Evolutionary conservation across 2,329 filamentous ascomycete genomes (phyloP).

Genomic region (Chalara sp.): DNA sequence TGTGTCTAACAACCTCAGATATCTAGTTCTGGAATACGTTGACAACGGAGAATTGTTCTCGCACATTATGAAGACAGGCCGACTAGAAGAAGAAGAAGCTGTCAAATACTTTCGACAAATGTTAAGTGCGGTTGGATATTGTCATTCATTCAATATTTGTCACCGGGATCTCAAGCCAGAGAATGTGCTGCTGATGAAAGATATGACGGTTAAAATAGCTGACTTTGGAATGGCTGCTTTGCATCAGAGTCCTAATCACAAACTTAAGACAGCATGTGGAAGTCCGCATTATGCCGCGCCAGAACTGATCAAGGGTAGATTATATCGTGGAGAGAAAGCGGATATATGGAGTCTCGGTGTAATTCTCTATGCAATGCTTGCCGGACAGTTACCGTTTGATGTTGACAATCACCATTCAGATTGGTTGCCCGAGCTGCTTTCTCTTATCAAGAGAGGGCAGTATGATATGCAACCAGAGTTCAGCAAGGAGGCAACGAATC

Average conservation of each 20-base stretch:
- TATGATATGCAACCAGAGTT: constrained; percentile 59
- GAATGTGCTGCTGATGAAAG: constrained; percentile 79
- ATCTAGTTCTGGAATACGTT: constrained; percentile 90
- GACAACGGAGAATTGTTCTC: constrained; percentile 67
- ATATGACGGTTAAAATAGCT: constrained; percentile 81
- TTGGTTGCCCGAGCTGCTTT: constrained; percentile 52
- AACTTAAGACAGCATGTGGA: constrained; percentile 83
- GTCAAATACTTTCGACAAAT: constrained; percentile 89
- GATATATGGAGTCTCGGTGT: constrained; percentile 95
- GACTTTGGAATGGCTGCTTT: constrained; percentile 98
- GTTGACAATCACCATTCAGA: constrained; percentile 19
- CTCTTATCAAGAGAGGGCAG: constrained; percentile 49
- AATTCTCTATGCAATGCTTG: constrained; percentile 81
- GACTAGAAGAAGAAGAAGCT: constrained; percentile 72
- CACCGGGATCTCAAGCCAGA: constrained; percentile 96
- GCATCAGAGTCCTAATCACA: constrained; percentile 70
- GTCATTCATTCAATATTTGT: constrained; percentile 90
- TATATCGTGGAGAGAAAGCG: constrained; percentile 77
- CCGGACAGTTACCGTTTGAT: constrained; percentile 78
- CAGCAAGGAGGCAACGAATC: constrained; percentile 62
- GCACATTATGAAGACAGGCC: constrained; percentile 69
- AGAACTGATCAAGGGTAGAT: constrained; percentile 71
- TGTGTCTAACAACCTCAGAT: constrained; percentile 47
- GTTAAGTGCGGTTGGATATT: constrained; percentile 85
- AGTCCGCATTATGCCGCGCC: constrained; percentile 96